These are phyloP conservation scores for Apophysomyces variabilis DNA, from an alignment of 371 early-diverging fungal species.

Conservation along the genomic window DNA sequence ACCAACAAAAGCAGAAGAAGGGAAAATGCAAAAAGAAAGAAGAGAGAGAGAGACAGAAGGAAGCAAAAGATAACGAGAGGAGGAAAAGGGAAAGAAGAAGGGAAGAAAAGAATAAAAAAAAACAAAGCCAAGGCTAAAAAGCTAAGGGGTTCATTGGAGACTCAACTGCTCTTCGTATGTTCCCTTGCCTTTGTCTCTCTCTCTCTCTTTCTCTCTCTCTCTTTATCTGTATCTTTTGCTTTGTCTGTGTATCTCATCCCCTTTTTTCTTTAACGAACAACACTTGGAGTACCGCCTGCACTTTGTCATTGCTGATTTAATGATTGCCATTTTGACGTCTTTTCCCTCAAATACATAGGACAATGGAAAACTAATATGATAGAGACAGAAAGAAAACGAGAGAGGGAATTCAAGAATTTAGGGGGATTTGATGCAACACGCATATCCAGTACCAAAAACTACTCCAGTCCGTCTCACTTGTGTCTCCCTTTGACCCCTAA, in stretches of 20 bases:
- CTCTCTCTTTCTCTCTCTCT: conserved; percentile 4
- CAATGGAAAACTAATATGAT: not conserved
- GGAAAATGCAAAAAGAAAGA: conserved; percentile 14
- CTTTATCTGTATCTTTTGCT: not conserved
- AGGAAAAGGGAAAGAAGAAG: conserved; percentile 15
- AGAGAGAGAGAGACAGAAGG: conserved; percentile 17
- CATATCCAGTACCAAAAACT: not conserved
- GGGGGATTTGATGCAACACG: not conserved
- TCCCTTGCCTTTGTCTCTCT: conserved; percentile 2
- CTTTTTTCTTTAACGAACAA: not conserved
- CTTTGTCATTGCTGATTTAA: not conserved
- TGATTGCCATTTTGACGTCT: conserved; percentile 5
- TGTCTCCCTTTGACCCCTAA: no score
- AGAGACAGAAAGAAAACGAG: no score
- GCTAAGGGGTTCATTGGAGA: conserved; percentile 21
- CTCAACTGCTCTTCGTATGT: conserved; percentile 19
- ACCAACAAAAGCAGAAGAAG: conserved; percentile 1
- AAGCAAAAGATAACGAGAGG: conserved; percentile 4
- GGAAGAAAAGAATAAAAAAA: conserved; percentile 14
- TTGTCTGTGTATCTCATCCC: not conserved
- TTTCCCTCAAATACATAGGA: not conserved
- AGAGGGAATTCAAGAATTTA: conserved; percentile 5
- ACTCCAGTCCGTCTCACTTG: no score
- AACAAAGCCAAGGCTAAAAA: not conserved
- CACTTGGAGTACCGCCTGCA: not conserved